Percentiles rank a stretch among this genome's conserved stretches.
Conservation (phyloP, 371 early-diverging fungal species). For the Mortierella sp. region DNA sequence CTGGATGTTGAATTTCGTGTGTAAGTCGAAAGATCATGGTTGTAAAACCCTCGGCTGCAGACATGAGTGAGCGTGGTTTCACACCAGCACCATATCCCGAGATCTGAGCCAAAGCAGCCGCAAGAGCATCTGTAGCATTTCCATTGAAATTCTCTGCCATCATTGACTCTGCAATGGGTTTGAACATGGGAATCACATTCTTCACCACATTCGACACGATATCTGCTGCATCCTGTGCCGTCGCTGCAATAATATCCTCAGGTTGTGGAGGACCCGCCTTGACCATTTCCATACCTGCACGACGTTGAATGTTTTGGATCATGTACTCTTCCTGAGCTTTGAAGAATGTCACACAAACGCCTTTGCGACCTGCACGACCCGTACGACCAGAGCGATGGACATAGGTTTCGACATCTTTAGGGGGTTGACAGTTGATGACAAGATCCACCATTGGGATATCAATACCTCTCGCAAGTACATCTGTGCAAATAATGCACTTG, state of each 20-base stretch:
- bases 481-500: slow-evolving; percentile 91
- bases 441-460: slow-evolving; percentile 98
- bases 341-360: slow-evolving; percentile 93
- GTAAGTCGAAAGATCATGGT: slow-evolving; percentile 78
- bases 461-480: slow-evolving; percentile 97
- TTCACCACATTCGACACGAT: slow-evolving; percentile 77
- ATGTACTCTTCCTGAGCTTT: slow-evolving; percentile 87
- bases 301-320: slow-evolving; percentile 77
- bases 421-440: slow-evolving; percentile 98
- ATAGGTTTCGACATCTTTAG: slow-evolving; percentile 93
- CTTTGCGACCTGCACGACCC: slow-evolving; percentile 94
- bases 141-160: slow-evolving; percentile 65
- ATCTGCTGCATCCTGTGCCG: slow-evolving; percentile 80
- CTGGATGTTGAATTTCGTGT: slow-evolving; percentile 78
- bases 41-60: slow-evolving; percentile 83
- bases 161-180: slow-evolving; percentile 76
- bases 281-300: slow-evolving; percentile 86
- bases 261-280: slow-evolving; percentile 89
- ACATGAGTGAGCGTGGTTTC: slow-evolving; percentile 82
- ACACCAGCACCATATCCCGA: slow-evolving; percentile 88
- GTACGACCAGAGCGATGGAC: slow-evolving; percentile 99
- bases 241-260: slow-evolving; percentile 85
- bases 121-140: slow-evolving; percentile 78
- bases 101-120: slow-evolving; percentile 87
- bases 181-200: slow-evolving; percentile 82